phyloP scores from a whole-genome alignment of 1,139 yeast genomes.

The Nadsonia commutata region DNA sequence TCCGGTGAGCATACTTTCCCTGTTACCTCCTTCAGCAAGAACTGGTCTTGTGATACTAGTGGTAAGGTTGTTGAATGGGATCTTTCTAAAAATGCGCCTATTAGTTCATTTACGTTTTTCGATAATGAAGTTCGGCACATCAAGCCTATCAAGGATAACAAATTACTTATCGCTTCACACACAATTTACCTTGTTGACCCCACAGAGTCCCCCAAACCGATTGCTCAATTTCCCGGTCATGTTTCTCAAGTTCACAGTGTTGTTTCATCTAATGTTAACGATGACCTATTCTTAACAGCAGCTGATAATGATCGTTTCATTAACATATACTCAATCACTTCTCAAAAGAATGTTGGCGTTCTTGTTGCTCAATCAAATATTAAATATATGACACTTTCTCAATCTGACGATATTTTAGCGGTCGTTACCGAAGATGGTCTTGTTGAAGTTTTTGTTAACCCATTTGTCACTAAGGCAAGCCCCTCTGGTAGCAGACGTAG shows the following conservation, averaged over 20 bases:
- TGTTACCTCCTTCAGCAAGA: slow-evolving; percentile 39
- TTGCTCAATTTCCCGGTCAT: slow-evolving; percentile 16
- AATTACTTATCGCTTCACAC: slow-evolving; percentile 49
- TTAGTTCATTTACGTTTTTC: slow-evolving; percentile 31
- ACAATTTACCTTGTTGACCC: slow-evolving; percentile 39
- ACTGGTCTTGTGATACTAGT: slow-evolving; percentile 49
- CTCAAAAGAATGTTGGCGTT: slow-evolving; percentile 29
- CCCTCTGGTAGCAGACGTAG: slow-evolving; percentile 22
- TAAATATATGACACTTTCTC: slow-evolving; percentile 24
- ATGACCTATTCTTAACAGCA: slow-evolving; percentile 43
- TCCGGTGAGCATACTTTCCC: slow-evolving; percentile 37
- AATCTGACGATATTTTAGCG: slow-evolving; percentile 31
- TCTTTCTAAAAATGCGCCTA: slow-evolving; percentile 27
- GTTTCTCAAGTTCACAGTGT: slow-evolving; percentile 13
- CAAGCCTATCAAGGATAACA: slow-evolving; percentile 23
- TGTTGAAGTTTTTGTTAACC: slow-evolving; percentile 49
- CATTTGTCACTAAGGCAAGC: slow-evolving; percentile 22
- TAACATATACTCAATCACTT: slow-evolving; percentile 44
- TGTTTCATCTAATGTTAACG: slow-evolving; percentile 12
- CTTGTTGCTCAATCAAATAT: slow-evolving; percentile 58
- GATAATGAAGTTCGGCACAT: slow-evolving; percentile 18
- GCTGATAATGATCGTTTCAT: slow-evolving; percentile 70
- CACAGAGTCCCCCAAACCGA: slow-evolving; percentile 9
- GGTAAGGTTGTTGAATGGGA: slow-evolving; percentile 60
- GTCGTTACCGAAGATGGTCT: slow-evolving; percentile 51